A percentile compares a stretch with the other conserved stretches of the same genome.
These are phyloP conservation scores for Bipolaris sorokiniana DNA, from an alignment of 2,329 filamentous ascomycete species.

Conservation along the genomic window DNA sequence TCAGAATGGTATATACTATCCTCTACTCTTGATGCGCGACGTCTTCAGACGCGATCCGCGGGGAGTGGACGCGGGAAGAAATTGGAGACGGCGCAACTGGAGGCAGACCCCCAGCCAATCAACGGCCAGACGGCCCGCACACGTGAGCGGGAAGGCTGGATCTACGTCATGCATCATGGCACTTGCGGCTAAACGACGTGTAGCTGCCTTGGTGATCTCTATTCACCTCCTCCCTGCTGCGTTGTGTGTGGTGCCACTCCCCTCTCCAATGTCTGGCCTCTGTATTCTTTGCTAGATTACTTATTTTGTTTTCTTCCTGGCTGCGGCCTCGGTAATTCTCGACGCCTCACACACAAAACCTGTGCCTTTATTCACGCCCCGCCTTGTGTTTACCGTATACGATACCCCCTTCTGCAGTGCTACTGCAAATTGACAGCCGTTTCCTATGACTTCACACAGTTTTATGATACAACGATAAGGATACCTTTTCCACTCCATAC, in stretches of 20 bases:
- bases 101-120: constrained; percentile 30
- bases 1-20: neutral
- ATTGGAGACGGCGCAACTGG: constrained; percentile 20
- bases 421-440: constrained; percentile 24
- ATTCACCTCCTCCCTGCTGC: constrained; percentile 24
- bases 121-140: constrained; percentile 30
- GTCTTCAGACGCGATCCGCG: constrained; percentile 7
- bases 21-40: neutral
- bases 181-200: constrained; percentile 27
- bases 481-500: constrained; percentile 27
- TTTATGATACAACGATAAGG: constrained; percentile 43
- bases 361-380: constrained; percentile 21
- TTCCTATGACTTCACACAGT: constrained; percentile 44
- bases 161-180: constrained; percentile 48
- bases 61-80: constrained; percentile 13
- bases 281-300: constrained; percentile 30
- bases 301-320: constrained; percentile 23
- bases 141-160: constrained; percentile 32
- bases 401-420: constrained; percentile 30
- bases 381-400: constrained; percentile 34
- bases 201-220: constrained; percentile 45
- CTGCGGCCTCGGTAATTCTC: constrained; percentile 22
- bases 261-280: constrained; percentile 21
- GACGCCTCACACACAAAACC: constrained; percentile 29
- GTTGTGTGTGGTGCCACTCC: constrained; percentile 29